Base-by-base conservation (phyloP, 2,329 filamentous ascomycete species). In the Sordariomycetes sp. region DNA sequence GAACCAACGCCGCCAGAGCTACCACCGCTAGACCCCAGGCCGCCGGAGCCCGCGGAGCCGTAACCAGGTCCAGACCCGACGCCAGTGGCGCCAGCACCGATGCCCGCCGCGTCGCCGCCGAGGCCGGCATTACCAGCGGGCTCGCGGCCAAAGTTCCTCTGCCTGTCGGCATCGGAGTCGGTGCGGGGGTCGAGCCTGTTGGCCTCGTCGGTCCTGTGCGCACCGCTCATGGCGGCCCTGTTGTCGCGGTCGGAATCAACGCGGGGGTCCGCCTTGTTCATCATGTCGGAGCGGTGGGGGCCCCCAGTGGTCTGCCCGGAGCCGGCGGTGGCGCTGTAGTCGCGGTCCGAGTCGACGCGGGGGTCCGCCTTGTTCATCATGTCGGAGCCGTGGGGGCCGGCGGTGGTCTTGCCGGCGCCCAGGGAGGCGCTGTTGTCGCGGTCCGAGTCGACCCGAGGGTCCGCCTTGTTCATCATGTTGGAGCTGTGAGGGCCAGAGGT, bases 171-270 rank as follows among this genome's bases (percentile, higher is more conserved):
- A 62, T 82, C 10, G 2, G 74, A 77, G 64, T 82, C 78, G 55
- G 80, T 70, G n/a, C 76, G 69, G 22, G 78, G 78, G 61, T 82
- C 79, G 2, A 66, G 51, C 63, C 78, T 78, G 71, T 82, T 82
- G 24, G 69, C 62, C 17, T 73, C 10, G 59, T 76, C 70, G 2
- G 72, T 74, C 58, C 62, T 63, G 65, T 81, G 76, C 22, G 39
- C n/a, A 1, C 54, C 54, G 39, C 12, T 22, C 22, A 2, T 51
- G 34, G 53, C 39, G n/a, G 53, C 35, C 17, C 53, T 35, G 35
- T 42, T 4, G 72, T 51, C 48, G 48, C 54, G 24, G 39, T 48
- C 71, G 10, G 74, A 76, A 66, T 82, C 80, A 53, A 83, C 76
- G 24, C 76, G 70, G 2, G 79, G 78, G 57, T 82, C 79, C 2